Base-by-base conservation (phyloP, 2,329 filamentous ascomycete species). In the Lasiodiplodia gonubiensis region DNA sequence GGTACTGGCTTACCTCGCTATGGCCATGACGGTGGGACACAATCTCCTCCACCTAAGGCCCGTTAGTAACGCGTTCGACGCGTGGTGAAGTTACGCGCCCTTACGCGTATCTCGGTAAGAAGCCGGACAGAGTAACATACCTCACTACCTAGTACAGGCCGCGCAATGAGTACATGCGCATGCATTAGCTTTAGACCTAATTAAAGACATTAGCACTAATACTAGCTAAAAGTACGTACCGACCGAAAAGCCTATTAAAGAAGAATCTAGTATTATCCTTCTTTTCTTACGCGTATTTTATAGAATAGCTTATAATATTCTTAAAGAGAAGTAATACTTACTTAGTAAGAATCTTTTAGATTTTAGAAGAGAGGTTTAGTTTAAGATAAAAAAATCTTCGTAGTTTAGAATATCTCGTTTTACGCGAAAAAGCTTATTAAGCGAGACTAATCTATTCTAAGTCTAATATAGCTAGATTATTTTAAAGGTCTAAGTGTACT, bases 31-130 rank as follows among this genome's bases (percentile, higher is more conserved):
- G 61, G 52, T 66, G 63, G 16, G 30, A 59, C 2, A 66, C 27
- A n/a, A 68, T 54, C 3, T 65, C 60, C 7, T 25, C 27, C 11
- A 66, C 55, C 60, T 65, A 39, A 23, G 46, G 6, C 16, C 8
- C 10, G 63, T 60, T 66, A 55, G 54, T n/a, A 39, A 54, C 48
- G 21, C 27, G 48, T 18, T 54, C 10, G 25, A 54, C 25, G 39
- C 39, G 39, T 21, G 16, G 21, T 37, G 14, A 25, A n/a, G n/a
- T n/a, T n/a, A n/a, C n/a, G n/a, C n/a, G n/a, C n/a, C n/a, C n/a
- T n/a, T n/a, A n/a, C n/a, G 23, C 27, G 46, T 6, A 25, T 59
- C n/a, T 4, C 21, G 27, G 18, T 21, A 11, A 8, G n/a, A 30
- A 5, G n/a, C 11, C 21, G 11, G 33, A 30, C 12, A n/a, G 16